Percentiles rank a stretch among this genome's conserved stretches.
Evolutionary conservation across 306 rosid genomes (phyloP).

Genomic region (Corylus americana): DNA sequence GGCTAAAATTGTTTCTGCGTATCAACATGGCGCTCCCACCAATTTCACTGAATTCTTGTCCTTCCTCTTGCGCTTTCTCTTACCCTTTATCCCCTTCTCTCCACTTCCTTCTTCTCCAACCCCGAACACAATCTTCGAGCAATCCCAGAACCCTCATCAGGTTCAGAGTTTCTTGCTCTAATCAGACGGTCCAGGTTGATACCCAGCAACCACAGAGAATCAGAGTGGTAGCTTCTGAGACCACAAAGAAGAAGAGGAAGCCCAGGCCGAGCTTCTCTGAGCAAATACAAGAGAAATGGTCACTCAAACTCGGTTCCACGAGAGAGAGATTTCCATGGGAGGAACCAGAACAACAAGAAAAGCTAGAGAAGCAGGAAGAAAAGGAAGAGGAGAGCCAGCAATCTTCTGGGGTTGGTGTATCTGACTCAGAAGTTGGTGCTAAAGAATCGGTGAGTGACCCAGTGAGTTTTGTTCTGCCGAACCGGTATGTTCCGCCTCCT

Average conservation of each 20-base stretch:
- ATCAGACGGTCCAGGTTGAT: conserved; percentile 38
- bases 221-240: conserved; percentile 43
- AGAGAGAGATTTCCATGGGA: conserved; percentile 81
- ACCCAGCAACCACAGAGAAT: conserved; percentile 42
- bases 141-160: conserved; percentile 20
- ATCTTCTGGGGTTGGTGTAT: conserved; percentile 15
- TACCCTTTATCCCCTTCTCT: conserved; percentile 39
- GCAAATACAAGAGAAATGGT: conserved; percentile 79
- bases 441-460: conserved; percentile 29
- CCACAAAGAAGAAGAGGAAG: conserved; percentile 47
- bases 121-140: conserved; percentile 7
- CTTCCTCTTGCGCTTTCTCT: conserved; percentile 26
- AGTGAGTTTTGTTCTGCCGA: conserved; percentile 39
- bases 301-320: conserved; percentile 51
- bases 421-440: conserved; percentile 6
- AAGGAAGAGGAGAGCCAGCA: background rate
- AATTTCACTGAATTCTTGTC: conserved; percentile 29
- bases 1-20: background rate
- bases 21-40: conserved; percentile 59
- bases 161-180: conserved; percentile 57
- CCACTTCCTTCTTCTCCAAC: conserved; percentile 37
- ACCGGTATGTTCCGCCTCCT: conserved; percentile 48
- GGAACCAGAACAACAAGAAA: conserved; percentile 20
- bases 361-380: conserved; percentile 11
- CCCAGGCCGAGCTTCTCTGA: conserved; percentile 78